Evolutionary conservation across 1,284 basidiomycete species (phyloP), one percentile per base, ranked within the genome.

Genomic region (Clitocybe nebularis): DNA sequence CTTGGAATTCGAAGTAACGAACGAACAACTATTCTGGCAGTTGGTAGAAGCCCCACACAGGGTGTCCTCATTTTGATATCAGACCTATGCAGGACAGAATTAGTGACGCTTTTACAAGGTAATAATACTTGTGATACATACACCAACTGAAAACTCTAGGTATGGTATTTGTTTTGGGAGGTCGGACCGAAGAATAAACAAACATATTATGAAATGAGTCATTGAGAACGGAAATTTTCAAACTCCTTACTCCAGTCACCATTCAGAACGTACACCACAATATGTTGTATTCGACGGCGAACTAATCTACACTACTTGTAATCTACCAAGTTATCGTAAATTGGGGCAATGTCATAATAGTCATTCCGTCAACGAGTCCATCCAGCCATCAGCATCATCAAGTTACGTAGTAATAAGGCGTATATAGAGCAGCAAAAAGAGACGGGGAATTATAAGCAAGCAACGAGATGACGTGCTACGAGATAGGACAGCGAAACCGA

Each of bases 261-360:
- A 39, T 26, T 39, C 17, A 23, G 25, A 39, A 38, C 26, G 43
- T 32, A 16, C 29, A 32, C 6, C 29, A 11, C 13, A 32, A 16
- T 32, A 32, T 7, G 3, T 3, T 32, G 14, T 32, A 32, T 32
- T 32, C 29, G 10, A 32, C 13, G 29, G 29, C 29, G 29, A 51
- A 44, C 47, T 54, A 55, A 29, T 49, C 53, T 57, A 60, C 56
- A 57, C 55, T 60, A 56, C n/a, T n/a, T n/a, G n/a, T n/a, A n/a
- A n/a, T 49, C 56, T 55, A 60, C 52, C 49, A 53, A 41, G 44
- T 47, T 55, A 56, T 53, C 50, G 36, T 52, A 47, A 51, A 46
- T 36, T 44, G 46, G 34, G 7, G 30, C 21, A 43, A 43, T 40
- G 39, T 45, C 43, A 43, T 51, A 44, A 45, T 43, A 48, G 35